A percentile compares a stretch with the other conserved stretches of the same genome.
phyloP scores from a whole-genome alignment of 768 basidiomycete genomes.

The Leccinum olivaceopallidum region DNA sequence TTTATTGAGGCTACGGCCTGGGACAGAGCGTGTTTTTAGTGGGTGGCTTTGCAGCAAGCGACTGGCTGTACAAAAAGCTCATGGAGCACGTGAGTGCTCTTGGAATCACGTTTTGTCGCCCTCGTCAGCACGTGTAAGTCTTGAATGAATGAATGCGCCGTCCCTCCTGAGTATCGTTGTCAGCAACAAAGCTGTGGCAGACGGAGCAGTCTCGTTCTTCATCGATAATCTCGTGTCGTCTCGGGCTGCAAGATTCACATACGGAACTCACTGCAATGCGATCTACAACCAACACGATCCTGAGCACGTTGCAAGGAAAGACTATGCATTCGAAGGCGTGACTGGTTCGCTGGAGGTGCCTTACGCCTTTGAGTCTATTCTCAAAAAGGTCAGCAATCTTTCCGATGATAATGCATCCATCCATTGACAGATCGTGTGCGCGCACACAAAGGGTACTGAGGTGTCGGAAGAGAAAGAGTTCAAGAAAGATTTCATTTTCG shows the following conservation, averaged over 20 bases:
- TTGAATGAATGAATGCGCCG: background rate
- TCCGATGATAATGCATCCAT: background rate
- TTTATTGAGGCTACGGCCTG: background rate
- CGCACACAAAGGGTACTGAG: conserved; percentile 7
- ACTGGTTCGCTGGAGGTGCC: conserved; percentile 12
- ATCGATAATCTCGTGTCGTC: conserved; percentile 14
- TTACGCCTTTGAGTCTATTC: conserved; percentile 11
- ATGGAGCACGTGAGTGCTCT: conserved; percentile 12
- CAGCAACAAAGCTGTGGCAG: conserved; percentile 20
- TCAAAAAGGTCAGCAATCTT: conserved; percentile 6
- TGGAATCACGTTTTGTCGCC: conserved; percentile 13
- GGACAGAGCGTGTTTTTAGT: conserved; percentile 14
- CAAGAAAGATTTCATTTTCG: conserved; percentile 15
- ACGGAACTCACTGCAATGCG: conserved; percentile 17
- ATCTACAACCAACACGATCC: conserved; percentile 11
- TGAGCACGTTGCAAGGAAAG: conserved; percentile 8
- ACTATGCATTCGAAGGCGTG: conserved; percentile 10
- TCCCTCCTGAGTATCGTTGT: background rate
- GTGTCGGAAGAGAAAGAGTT: conserved; percentile 18
- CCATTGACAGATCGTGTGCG: background rate
- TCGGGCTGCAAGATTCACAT: conserved; percentile 14
- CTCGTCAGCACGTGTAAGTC: conserved; percentile 16
- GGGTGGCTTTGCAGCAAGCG: conserved; percentile 17
- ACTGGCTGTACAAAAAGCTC: conserved; percentile 13
- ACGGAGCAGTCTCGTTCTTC: conserved; percentile 15